Evolutionary conservation across 2,329 filamentous ascomycete species (phyloP).

Genomic region (Dactylellina sp.): DNA sequence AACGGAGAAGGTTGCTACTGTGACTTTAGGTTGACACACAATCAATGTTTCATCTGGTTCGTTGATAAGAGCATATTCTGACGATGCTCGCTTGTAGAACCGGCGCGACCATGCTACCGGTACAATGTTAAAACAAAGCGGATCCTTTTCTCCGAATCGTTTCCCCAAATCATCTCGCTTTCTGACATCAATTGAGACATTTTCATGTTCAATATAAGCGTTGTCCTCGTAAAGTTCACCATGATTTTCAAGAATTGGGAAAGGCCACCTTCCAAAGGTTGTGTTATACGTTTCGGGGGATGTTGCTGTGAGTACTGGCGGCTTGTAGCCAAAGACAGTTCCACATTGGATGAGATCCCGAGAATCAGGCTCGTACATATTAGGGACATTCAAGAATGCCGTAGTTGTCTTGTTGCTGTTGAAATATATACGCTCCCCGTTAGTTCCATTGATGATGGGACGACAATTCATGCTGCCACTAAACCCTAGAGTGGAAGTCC

Average conservation of each 20-base stretch:
- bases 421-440: slow-evolving; percentile 7
- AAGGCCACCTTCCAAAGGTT: slow-evolving; percentile 28
- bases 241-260: slow-evolving; percentile 2
- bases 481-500: slow-evolving; percentile 6
- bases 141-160: not conserved
- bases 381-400: slow-evolving; percentile 6
- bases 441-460: not conserved
- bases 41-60: slow-evolving; percentile 19
- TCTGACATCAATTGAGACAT: not conserved
- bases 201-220: not conserved
- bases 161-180: not conserved
- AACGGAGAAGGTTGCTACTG: slow-evolving; percentile 19
- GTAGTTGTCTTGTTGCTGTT: slow-evolving; percentile 15
- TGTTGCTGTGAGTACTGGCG: not conserved
- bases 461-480: slow-evolving; percentile 20
- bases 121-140: slow-evolving; percentile 14
- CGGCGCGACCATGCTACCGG: slow-evolving; percentile 25
- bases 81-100: not conserved
- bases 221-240: slow-evolving; percentile 20
- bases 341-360: slow-evolving; percentile 5
- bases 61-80: not conserved
- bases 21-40: slow-evolving; percentile 25
- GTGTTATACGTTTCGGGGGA: slow-evolving; percentile 8
- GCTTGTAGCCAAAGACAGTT: slow-evolving; percentile 30
- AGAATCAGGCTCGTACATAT: slow-evolving; percentile 2